Percentiles rank a stretch among this genome's conserved stretches.
Conservation (phyloP, 352 stramenopile species). For the Chrysophaeum taylorii region DNA sequence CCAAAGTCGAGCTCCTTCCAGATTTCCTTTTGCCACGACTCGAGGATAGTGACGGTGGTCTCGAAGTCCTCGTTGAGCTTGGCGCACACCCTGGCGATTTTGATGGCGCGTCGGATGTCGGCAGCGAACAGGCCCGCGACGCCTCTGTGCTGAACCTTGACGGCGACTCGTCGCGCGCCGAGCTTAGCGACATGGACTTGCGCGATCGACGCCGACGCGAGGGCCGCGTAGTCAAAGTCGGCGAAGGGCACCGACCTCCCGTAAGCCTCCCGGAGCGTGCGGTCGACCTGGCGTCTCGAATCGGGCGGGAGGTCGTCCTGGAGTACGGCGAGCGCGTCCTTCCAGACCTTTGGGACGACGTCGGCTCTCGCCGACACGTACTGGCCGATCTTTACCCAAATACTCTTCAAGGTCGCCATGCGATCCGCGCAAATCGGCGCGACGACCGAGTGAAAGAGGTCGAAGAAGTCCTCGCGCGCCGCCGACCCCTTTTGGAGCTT, state of each 20-base stretch:
- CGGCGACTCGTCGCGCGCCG: not conserved
- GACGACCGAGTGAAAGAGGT: not conserved
- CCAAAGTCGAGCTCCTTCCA: not conserved
- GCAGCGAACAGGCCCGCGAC: not conserved
- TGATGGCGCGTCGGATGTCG: not conserved
- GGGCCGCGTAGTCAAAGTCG: not conserved
- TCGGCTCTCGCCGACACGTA: conserved; percentile 10
- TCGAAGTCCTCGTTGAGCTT: conserved; percentile 6
- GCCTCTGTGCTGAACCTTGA: conserved; percentile 9
- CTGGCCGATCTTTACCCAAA: conserved; percentile 14
- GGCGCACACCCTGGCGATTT: not conserved
- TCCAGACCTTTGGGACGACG: not conserved
- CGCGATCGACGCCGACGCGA: conserved; percentile 17
- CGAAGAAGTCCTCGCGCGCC: not conserved
- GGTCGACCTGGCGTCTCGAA: not conserved
- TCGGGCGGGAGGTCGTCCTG: conserved; percentile 3
- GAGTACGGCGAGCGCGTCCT: not conserved
- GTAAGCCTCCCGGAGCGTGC: not conserved
- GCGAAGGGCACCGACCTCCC: not conserved
- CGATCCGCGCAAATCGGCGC: not conserved
- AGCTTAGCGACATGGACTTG: conserved; percentile 12
- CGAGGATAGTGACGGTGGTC: not conserved
- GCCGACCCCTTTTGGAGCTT: not conserved
- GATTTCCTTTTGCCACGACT: not conserved
- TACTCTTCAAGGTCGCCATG: not conserved